Percentiles rank a stretch among this genome's conserved stretches.
Conservation (phyloP, 2,329 filamentous ascomycete species). For the Fusarium sp. region DNA sequence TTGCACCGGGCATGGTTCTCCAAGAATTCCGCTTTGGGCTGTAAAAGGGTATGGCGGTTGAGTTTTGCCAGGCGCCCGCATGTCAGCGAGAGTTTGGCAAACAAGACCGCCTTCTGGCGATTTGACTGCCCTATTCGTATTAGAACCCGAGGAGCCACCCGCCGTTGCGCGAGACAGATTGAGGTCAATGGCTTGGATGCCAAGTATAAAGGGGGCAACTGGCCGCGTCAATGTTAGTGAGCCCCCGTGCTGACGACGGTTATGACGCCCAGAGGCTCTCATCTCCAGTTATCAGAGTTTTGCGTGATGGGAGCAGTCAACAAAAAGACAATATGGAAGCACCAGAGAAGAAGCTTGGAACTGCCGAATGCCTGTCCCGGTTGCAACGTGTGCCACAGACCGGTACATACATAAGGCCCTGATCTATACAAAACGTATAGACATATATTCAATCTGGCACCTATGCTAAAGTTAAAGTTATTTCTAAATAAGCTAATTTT, state of each 20-base stretch:
- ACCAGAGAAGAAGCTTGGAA: conserved; percentile 35
- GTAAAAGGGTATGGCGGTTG: conserved; percentile 23
- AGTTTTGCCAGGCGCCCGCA: conserved; percentile 30
- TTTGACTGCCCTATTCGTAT: conserved; percentile 28
- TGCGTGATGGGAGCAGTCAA: neutral
- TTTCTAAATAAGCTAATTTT: no score
- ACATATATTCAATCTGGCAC: no score
- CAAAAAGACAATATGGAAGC: conserved; percentile 24
- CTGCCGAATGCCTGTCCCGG: conserved; percentile 31
- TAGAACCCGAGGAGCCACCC: conserved; percentile 17
- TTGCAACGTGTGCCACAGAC: conserved; percentile 23
- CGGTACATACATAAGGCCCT: no score
- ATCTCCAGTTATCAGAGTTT: neutral
- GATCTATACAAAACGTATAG: no score
- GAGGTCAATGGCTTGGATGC: neutral
- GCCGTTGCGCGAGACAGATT: neutral
- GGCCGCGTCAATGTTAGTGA: conserved; percentile 8
- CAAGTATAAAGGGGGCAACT: neutral
- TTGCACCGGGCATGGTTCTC: conserved; percentile 6
- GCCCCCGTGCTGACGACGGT: conserved; percentile 27
- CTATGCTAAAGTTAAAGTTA: no score
- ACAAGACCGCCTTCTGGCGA: conserved; percentile 16
- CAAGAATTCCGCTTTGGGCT: neutral
- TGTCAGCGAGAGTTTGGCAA: conserved; percentile 28
- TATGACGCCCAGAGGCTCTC: conserved; percentile 1